Base-by-base conservation (phyloP, 73 alveolate genomes). In the Stentor coeruleus region DNA sequence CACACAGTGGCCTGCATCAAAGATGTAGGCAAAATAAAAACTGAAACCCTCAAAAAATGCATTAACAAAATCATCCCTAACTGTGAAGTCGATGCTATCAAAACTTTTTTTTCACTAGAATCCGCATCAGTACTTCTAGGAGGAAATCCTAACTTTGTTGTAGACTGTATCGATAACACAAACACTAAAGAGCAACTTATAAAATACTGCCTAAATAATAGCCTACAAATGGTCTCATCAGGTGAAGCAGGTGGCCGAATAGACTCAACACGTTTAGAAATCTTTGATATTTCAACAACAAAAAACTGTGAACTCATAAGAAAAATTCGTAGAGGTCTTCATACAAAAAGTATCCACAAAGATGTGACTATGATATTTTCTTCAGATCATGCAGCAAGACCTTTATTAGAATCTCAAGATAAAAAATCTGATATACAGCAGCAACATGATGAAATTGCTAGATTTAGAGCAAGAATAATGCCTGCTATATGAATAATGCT, bases 211-310 rank as follows among this genome's bases (percentile, higher is more conserved):
- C 77, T 59, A 55, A 31, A 85, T 60, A 81, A 88, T n/a, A 59
- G 86, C 20, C 76, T 93, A 15, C 84, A 85, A 59, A 79, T 95
- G 0, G 79, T 93, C 66, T 85, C 93, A 3, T 89, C 97, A 30
- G 87, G 90, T 93, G 99, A 98, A 6, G 97, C 99, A 37, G 99
- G 96, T 28, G 93, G 91, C 58, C 93, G 93, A 84, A 81, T 87
- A 38, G 98, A 95, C 81, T 95, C 96, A 1, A 93, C 99, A 28
- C 84, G 94, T 39, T 76, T 95, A 31, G 59, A 94, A 74, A 84
- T 85, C 58, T 72, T 90, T 86, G 97, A 95, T 82, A 93, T 95
- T 40, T 58, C 66, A 74, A 59, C 49, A 59, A 90, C 88, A 77
- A 74, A 81, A 85, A 83, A 90, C 66, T 79, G 83, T 81, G 87